Conservation (phyloP, 2,329 filamentous ascomycete genomes). For the Dothistroma septosporum region DNA sequence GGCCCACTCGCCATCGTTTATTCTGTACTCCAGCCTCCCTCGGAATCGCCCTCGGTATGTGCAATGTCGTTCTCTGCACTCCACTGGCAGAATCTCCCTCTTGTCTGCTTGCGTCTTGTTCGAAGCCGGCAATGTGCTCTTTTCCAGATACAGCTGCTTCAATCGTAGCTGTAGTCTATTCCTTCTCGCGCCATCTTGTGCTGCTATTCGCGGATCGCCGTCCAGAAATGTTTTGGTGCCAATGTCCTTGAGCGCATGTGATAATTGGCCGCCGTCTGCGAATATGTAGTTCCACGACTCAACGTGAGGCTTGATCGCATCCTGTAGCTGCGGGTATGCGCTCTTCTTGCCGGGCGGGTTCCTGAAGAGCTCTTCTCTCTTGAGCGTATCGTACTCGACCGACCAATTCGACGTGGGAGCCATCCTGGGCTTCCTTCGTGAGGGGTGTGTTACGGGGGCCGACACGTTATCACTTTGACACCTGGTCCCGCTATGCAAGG, state of each 20-base stretch:
- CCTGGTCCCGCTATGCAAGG: neutral
- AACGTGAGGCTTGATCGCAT: constrained; percentile 85
- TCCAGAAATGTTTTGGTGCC: constrained; percentile 85
- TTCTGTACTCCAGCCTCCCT: constrained; percentile 74
- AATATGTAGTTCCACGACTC: constrained; percentile 94
- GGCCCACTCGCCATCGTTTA: constrained; percentile 82
- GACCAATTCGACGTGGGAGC: constrained; percentile 64
- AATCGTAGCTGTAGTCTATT: constrained; percentile 77
- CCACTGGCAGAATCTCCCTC: constrained; percentile 82
- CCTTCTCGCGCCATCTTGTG: constrained; percentile 45
- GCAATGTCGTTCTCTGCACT: constrained; percentile 89
- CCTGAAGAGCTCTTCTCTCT: constrained; percentile 82
- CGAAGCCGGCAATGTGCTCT: constrained; percentile 68
- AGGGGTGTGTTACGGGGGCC: neutral
- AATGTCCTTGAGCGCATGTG: constrained; percentile 79
- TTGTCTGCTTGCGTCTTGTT: constrained; percentile 79
- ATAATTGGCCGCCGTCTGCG: constrained; percentile 65
- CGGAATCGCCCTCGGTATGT: constrained; percentile 85
- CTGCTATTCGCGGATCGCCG: constrained; percentile 46
- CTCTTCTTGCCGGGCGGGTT: constrained; percentile 83
- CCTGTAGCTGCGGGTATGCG: constrained; percentile 80
- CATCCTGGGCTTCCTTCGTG: constrained; percentile 21
- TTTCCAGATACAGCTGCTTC: constrained; percentile 77
- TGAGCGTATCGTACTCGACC: constrained; percentile 77
- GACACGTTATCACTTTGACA: neutral